Evolutionary conservation across 2,329 filamentous ascomycete genomes (phyloP).

Genomic region (Trichophyton verrucosum): DNA sequence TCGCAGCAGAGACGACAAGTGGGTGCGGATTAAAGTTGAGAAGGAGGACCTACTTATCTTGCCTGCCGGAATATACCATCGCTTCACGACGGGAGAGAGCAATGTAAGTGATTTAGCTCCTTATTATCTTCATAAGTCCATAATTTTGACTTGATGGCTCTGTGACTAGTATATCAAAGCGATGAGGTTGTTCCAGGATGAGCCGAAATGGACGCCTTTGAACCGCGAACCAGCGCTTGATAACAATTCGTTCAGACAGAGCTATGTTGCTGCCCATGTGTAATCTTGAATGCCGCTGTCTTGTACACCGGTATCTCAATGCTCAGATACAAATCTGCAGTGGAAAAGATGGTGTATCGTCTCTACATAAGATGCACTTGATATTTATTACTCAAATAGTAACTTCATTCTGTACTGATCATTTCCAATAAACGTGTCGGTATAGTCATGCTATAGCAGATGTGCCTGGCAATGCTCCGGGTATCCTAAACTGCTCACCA

Average conservation of each 20-base stretch:
- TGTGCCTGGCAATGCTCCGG: slow-evolving; percentile 26
- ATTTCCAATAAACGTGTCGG: neutral
- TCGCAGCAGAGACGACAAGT: slow-evolving; percentile 65
- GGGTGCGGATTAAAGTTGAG: slow-evolving; percentile 74
- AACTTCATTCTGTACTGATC: neutral
- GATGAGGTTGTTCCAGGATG: slow-evolving; percentile 94
- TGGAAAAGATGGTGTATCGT: neutral
- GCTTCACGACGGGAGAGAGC: slow-evolving; percentile 84
- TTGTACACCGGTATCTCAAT: neutral
- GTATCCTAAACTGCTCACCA: slow-evolving; percentile 28
- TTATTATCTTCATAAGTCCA: neutral
- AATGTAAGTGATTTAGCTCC: slow-evolving; percentile 52
- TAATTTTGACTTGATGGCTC: neutral
- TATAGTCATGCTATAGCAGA: slow-evolving; percentile 16
- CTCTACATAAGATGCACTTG: neutral
- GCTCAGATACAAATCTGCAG: neutral
- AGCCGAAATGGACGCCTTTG: slow-evolving; percentile 94
- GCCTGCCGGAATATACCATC: slow-evolving; percentile 90
- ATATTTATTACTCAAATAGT: neutral
- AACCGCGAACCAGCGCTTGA: slow-evolving; percentile 69
- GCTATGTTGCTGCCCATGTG: slow-evolving; percentile 48
- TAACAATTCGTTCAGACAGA: slow-evolving; percentile 61
- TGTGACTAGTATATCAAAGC: slow-evolving; percentile 70
- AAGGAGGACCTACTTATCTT: slow-evolving; percentile 87
- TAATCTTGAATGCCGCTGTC: neutral